Conservation (phyloP, 371 early-diverging fungal genomes). For the Mortierella sp. region DNA sequence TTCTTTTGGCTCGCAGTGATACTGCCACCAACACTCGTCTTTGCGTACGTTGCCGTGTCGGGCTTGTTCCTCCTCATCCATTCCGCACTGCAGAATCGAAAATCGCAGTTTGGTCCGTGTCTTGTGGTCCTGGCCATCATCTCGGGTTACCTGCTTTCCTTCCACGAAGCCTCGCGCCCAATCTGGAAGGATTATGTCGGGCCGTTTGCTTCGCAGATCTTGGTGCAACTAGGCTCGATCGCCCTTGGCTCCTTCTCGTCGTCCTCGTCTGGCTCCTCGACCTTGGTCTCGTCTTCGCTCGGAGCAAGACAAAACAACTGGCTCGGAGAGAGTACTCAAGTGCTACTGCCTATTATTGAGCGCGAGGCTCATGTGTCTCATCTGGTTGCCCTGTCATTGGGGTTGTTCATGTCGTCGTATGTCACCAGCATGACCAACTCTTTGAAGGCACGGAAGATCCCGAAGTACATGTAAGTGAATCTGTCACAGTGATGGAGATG, state of each 20-base stretch:
- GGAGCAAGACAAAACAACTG: slow-evolving; percentile 20
- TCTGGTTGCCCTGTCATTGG: slow-evolving; percentile 39
- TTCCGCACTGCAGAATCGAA: slow-evolving; percentile 41
- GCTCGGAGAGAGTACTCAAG: slow-evolving; percentile 25
- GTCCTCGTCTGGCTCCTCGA: background rate
- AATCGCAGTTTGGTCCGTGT: slow-evolving; percentile 26
- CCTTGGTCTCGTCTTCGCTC: background rate
- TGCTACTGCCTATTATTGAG: slow-evolving; percentile 42
- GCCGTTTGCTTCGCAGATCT: slow-evolving; percentile 34
- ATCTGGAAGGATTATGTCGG: slow-evolving; percentile 43
- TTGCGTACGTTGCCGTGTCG: slow-evolving; percentile 47
- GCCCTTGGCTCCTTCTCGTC: slow-evolving; percentile 9
- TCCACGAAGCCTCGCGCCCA: slow-evolving; percentile 41
- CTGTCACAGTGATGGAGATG: background rate
- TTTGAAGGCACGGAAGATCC: slow-evolving; percentile 46
- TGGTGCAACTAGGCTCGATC: slow-evolving; percentile 36
- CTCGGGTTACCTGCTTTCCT: slow-evolving; percentile 41
- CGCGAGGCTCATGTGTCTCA: slow-evolving; percentile 43
- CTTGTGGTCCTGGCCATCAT: slow-evolving; percentile 38
- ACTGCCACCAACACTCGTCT: slow-evolving; percentile 46
- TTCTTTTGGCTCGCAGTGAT: slow-evolving; percentile 46
- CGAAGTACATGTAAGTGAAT: slow-evolving; percentile 37
- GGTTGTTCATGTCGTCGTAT: slow-evolving; percentile 51
- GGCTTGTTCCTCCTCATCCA: slow-evolving; percentile 37
- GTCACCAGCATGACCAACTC: slow-evolving; percentile 48